Evolutionary conservation across 768 basidiomycete species (phyloP).

Genomic region (Pholiota microspora): DNA sequence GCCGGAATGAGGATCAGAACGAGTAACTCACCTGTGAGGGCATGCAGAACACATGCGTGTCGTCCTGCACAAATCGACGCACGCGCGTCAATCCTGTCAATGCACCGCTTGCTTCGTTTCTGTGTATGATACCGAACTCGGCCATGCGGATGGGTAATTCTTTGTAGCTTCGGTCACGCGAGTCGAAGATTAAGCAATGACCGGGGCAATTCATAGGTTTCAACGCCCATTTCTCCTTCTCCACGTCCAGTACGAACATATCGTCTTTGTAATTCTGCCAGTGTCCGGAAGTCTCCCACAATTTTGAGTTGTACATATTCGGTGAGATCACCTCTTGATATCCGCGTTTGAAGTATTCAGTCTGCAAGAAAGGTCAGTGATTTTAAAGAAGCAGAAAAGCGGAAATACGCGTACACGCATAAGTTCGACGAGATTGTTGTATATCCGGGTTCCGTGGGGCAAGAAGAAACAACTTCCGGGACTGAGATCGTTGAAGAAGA

Average conservation of each 20-base stretch:
- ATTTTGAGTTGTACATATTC: conserved; percentile 94
- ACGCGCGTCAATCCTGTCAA: conserved; percentile 92
- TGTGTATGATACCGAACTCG: conserved; percentile 95
- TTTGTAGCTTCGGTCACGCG: conserved; percentile 88
- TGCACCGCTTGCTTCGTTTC: conserved; percentile 95
- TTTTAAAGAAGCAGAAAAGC: background rate
- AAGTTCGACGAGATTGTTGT: conserved; percentile 88
- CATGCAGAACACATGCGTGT: conserved; percentile 99
- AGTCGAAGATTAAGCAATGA: conserved; percentile 94
- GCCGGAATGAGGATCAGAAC: background rate
- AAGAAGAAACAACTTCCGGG: conserved; percentile 97
- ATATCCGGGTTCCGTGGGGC: conserved; percentile 95
- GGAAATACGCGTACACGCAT: conserved; percentile 67
- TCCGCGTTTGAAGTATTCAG: conserved; percentile 92
- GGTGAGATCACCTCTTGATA: conserved; percentile 99
- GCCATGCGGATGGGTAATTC: conserved; percentile 98
- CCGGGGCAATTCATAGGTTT: conserved; percentile 99
- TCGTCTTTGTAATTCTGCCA: conserved; percentile 98
- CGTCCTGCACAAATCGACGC: conserved; percentile 94
- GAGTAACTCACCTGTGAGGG: conserved; percentile 67
- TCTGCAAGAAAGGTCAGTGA: conserved; percentile 36
- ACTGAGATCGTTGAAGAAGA: conserved; percentile 97
- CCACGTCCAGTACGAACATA: conserved; percentile 93
- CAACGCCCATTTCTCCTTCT: conserved; percentile 94
- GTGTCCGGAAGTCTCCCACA: conserved; percentile 98